phyloP scores from a whole-genome alignment of 495 filamentous ascomycete genomes.

The Penicillium dipodomyicola region DNA sequence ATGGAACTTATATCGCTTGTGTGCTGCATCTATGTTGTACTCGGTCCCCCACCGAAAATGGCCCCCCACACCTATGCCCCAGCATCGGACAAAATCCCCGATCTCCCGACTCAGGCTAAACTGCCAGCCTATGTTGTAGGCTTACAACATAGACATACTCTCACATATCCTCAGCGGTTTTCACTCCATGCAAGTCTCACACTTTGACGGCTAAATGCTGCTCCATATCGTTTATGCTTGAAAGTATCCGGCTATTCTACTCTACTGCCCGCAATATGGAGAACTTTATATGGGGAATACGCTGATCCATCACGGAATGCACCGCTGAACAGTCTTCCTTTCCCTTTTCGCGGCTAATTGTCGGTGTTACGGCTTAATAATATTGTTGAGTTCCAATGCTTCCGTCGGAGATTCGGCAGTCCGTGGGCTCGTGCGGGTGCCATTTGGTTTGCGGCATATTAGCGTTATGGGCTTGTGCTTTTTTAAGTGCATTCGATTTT shows the following conservation, averaged over 20 bases:
- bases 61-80: not conserved
- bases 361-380: not conserved
- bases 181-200: not conserved
- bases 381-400: not conserved
- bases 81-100: not conserved
- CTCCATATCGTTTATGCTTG: not conserved
- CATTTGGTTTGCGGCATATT: not conserved
- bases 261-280: not conserved
- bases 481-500: not conserved
- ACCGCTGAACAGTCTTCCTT: not conserved
- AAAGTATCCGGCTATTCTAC: not conserved
- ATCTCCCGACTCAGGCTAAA: not conserved
- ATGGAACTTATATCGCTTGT: not conserved
- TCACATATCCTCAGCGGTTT: not conserved
- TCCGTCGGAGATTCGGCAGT: not conserved
- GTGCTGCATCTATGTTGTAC: not conserved
- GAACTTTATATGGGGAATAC: not conserved
- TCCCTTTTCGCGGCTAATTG: constrained; percentile 1
- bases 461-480: not conserved
- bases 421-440: not conserved
- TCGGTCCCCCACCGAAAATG: not conserved
- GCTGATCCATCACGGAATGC: constrained; percentile 7
- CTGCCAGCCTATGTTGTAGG: not conserved
- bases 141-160: not conserved
- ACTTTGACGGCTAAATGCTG: not conserved